Percentiles rank a stretch among this genome's conserved stretches.
These are phyloP conservation scores for Hypoxylon sp. DNA, from an alignment of 2,329 filamentous ascomycete genomes.

Conservation along the genomic window DNA sequence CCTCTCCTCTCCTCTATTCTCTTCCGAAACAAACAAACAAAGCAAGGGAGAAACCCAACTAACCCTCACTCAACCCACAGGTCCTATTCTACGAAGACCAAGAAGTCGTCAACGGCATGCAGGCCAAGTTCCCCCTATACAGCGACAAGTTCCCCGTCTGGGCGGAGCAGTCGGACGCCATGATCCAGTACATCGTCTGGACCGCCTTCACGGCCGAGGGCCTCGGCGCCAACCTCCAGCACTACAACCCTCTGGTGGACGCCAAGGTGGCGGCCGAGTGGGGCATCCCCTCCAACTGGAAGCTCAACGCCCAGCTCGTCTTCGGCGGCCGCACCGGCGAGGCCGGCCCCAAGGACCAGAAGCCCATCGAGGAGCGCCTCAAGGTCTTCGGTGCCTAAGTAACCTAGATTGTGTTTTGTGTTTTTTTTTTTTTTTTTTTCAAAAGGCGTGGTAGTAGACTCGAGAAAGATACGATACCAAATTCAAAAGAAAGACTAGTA, in stretches of 20 bases:
- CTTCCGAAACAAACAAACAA: neutral
- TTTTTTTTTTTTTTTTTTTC: too few relatives aligned
- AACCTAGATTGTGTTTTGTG: too few relatives aligned
- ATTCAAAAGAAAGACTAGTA: too few relatives aligned
- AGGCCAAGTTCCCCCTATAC: constrained; percentile 76
- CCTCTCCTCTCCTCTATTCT: neutral
- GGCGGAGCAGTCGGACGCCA: constrained; percentile 79
- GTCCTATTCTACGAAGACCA: constrained; percentile 89
- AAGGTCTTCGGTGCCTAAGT: constrained; percentile 67
- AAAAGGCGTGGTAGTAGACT: too few relatives aligned
- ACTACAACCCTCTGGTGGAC: constrained; percentile 91
- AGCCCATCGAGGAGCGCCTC: constrained; percentile 71
- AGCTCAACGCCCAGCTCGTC: constrained; percentile 82
- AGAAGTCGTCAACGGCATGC: constrained; percentile 68
- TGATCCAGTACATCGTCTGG: constrained; percentile 85
- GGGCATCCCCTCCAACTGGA: constrained; percentile 76
- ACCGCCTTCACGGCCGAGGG: constrained; percentile 83
- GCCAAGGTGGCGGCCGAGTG: constrained; percentile 73
- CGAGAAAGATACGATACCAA: too few relatives aligned
- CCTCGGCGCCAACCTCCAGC: constrained; percentile 87
- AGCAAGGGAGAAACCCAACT: neutral
- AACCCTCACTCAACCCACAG: constrained; percentile 45
- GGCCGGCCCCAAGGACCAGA: constrained; percentile 69
- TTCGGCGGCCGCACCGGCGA: constrained; percentile 72
- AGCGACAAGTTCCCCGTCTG: constrained; percentile 82